Evolutionary conservation across 352 stramenopile species (phyloP).

Genomic region (Phytophthora tentaculata): DNA sequence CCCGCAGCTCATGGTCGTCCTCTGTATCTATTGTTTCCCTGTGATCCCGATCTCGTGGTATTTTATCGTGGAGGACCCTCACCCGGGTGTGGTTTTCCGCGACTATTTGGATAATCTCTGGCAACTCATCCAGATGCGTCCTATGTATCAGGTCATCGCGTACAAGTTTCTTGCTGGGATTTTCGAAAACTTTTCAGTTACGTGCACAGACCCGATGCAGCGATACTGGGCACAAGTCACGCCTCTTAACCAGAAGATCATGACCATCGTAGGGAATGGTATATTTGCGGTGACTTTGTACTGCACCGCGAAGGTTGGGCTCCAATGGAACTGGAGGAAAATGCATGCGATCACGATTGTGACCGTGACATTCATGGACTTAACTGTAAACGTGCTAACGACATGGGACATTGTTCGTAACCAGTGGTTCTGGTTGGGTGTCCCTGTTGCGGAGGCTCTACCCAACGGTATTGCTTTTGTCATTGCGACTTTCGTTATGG

Average conservation of each 20-base stretch:
- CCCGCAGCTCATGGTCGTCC: slow-evolving; percentile 48
- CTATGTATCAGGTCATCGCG: slow-evolving; percentile 53
- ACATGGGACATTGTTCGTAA: slow-evolving; percentile 48
- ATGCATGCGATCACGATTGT: slow-evolving; percentile 41
- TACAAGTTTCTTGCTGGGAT: slow-evolving; percentile 48
- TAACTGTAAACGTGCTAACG: slow-evolving; percentile 36
- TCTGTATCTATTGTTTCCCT: slow-evolving; percentile 41
- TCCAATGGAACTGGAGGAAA: slow-evolving; percentile 50
- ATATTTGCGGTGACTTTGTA: slow-evolving; percentile 41
- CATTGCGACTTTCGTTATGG: slow-evolving; percentile 46
- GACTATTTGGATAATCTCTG: slow-evolving; percentile 53
- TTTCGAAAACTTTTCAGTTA: slow-evolving; percentile 49
- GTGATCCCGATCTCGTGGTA: slow-evolving; percentile 58
- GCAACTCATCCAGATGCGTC: slow-evolving; percentile 39
- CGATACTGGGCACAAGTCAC: slow-evolving; percentile 37
- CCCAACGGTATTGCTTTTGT: slow-evolving; percentile 49
- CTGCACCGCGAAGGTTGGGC: slow-evolving; percentile 37
- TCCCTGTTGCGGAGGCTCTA: slow-evolving; percentile 40
- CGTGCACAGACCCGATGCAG: slow-evolving; percentile 35
- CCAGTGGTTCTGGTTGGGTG: slow-evolving; percentile 57
- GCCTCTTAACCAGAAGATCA: slow-evolving; percentile 44
- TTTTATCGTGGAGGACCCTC: slow-evolving; percentile 52
- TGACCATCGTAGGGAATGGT: slow-evolving; percentile 38
- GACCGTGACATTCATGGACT: slow-evolving; percentile 38
- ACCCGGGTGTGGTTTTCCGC: slow-evolving; percentile 33